Evolutionary conservation across 331 rosid species (phyloP), one percentile per base, ranked within the genome.

Genomic region (Saraca asoca): DNA sequence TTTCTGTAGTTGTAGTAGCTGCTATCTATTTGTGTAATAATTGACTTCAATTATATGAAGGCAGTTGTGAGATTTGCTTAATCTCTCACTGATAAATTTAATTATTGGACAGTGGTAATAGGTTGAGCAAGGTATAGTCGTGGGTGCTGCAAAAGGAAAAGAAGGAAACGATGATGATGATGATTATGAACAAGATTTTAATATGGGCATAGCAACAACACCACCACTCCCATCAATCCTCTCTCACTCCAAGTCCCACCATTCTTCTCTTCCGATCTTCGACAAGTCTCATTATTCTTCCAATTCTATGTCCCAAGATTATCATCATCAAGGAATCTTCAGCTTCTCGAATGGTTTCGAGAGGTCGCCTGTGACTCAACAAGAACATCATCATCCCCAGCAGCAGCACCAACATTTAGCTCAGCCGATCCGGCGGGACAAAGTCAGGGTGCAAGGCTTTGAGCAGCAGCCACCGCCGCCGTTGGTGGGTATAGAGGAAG

Each of bases 241-340:
- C 62, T 64, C 85, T 11, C 64, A 66, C 0, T 68, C 38, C 48
- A 66, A 46, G 44, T 18, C 20, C 58, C 57, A 54, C 64, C 60
- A 80, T 63, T 67, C 68, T 44, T 67, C 68, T 44, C 50, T 75
- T 52, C 33, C 57, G n/a, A 65, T 69, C 49, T 66, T 77, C 12
- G 76, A 74, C 12, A 77, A 58, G 42, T 44, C 55, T 33, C 53
- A 45, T 44, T 8, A 51, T 74, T 76, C 14, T 53, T 31, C 69
- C 19, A 87, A 77, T 78, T 87, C 91, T 93, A 93, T 93, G 98
- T 93, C 98, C 85, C 98, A 85, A 45, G 95, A 91, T 65, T 85
- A 79, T 68, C 91, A 79, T 68, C 91, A 83, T 1, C 91, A 81
- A 42, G 85, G 87, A 78, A 85, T 85, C 81, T 83, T 81, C 79